These are phyloP conservation scores for Venustampulla echinocandica DNA, from an alignment of 495 filamentous ascomycete genomes.

Conservation along the genomic window DNA sequence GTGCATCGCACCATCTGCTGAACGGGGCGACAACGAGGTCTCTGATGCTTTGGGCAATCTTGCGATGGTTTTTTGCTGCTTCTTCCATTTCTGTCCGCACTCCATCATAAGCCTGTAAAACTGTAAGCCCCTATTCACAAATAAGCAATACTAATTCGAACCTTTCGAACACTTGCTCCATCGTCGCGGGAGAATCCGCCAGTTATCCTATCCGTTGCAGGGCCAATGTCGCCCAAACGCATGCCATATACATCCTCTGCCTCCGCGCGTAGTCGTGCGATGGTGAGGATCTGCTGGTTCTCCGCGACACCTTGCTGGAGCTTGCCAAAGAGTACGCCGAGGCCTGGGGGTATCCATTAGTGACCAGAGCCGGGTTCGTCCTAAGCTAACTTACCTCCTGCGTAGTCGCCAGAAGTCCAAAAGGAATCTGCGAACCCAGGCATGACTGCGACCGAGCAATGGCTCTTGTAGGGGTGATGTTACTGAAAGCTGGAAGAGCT, in stretches of 20 bases:
- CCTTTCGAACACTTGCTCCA: constrained; percentile 92
- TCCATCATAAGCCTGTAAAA: constrained; percentile 79
- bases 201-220: constrained; percentile 68
- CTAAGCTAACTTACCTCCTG: constrained; percentile 51
- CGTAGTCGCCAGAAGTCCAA: constrained; percentile 83
- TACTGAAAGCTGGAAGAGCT: background rate
- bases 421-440: constrained; percentile 88
- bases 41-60: constrained; percentile 91
- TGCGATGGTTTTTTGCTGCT: constrained; percentile 80
- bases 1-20: constrained; percentile 87
- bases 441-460: constrained; percentile 37
- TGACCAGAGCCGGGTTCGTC: constrained; percentile 2
- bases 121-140: constrained; percentile 1
- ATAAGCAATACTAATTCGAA: constrained; percentile 22
- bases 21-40: constrained; percentile 93
- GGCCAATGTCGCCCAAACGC: constrained; percentile 72
- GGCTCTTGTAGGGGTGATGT: constrained; percentile 3
- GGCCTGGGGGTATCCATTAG: constrained; percentile 39
- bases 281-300: constrained; percentile 84
- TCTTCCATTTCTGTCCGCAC: constrained; percentile 91
- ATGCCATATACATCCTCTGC: constrained; percentile 85
- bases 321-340: constrained; percentile 94
- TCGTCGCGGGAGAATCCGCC: constrained; percentile 92
- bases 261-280: constrained; percentile 91
- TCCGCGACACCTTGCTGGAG: constrained; percentile 92